Evolutionary conservation across 176 grass and related monocot genomes (phyloP).

Genomic region (Bolboschoenus planiculmis): DNA sequence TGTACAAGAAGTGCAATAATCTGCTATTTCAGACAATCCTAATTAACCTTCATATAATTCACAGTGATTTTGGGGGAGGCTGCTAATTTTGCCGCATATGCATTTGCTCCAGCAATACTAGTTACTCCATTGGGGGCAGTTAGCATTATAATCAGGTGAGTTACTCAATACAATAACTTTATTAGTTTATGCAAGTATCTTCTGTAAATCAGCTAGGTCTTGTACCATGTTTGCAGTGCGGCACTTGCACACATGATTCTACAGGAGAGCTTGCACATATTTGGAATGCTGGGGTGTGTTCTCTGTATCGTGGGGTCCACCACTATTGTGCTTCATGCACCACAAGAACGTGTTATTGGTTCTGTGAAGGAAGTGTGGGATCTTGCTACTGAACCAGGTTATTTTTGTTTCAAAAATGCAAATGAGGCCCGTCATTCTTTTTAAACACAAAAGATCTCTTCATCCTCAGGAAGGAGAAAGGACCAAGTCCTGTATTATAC

Average conservation of each 20-base stretch:
- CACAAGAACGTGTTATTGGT: slow-evolving; percentile 27
- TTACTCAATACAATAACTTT: not conserved
- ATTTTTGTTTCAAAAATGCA: not conserved
- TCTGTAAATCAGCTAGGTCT: slow-evolving; percentile 1
- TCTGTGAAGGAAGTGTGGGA: slow-evolving; percentile 37
- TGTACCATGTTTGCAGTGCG: slow-evolving; percentile 14
- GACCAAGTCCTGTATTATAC: not conserved
- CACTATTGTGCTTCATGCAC: slow-evolving; percentile 35
- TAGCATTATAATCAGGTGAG: slow-evolving; percentile 81
- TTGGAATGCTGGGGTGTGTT: slow-evolving; percentile 32
- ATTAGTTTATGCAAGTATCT: not conserved
- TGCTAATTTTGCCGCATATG: slow-evolving; percentile 78
- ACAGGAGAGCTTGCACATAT: slow-evolving; percentile 28
- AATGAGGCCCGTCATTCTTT: not conserved
- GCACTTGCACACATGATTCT: slow-evolving; percentile 27
- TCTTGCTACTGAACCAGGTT: slow-evolving; percentile 34
- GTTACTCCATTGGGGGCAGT: slow-evolving; percentile 86
- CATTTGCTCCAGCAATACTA: slow-evolving; percentile 79
- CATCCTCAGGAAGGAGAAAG: not conserved
- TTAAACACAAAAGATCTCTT: not conserved
- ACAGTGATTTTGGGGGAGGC: slow-evolving; percentile 74
- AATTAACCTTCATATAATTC: slow-evolving; percentile 29
- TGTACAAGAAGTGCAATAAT: not conserved
- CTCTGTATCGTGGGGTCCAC: slow-evolving; percentile 31
- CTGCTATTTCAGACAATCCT: not conserved